Base-by-base conservation (phyloP, 192 early-diverging fungal species). In the Podila epigama region DNA sequence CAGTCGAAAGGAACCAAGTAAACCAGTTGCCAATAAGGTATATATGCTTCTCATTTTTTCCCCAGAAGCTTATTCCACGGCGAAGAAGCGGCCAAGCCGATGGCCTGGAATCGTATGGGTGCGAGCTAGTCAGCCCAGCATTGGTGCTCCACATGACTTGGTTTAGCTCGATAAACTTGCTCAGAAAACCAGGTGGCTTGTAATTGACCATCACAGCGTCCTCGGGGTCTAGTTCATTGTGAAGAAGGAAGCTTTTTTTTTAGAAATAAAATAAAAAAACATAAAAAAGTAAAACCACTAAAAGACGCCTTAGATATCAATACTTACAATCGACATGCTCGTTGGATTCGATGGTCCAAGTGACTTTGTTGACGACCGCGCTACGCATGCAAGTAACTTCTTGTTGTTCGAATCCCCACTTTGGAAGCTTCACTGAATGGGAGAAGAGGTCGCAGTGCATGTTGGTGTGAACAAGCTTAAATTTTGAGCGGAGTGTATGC, bases 341-440 rank as follows among this genome's bases (percentile, higher is more conserved):
- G 60, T 83, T 94, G 27, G 81, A 82, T 34, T 97, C 95, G 59
- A 97, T 83, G 51, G 85, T 88, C 95, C 95, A 99, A 12, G 86
- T 60, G 20, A 92, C 93, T 70, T 89, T 86, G 48, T 85, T 72
- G 31, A 89, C 81, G 51, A 83, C 84, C 34, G 87, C 84, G 36
- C 90, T 90, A 69, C 95, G 94, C 82, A 96, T 96, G 55, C 97
- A 96, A 31, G 94, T 96, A 36, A 97, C 91, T 63, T 99, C 95
- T 61, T 93, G 91, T 79, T 96, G 96, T 29, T 89, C 90, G 79
- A 91, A 95, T 25, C 88, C 97, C 96, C 96, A 99, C 51, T 93
- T 90, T 50, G 97, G 97, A 35, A 99, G 84, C 75, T 89, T 84
- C 33, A 87, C 86, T 67, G 85, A 83, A 80, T 92, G 89, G 10